Percentiles rank a stretch among this genome's conserved stretches.
Evolutionary conservation across 495 filamentous ascomycete species (phyloP).

Genomic region (Sabuloglossum arenarium): DNA sequence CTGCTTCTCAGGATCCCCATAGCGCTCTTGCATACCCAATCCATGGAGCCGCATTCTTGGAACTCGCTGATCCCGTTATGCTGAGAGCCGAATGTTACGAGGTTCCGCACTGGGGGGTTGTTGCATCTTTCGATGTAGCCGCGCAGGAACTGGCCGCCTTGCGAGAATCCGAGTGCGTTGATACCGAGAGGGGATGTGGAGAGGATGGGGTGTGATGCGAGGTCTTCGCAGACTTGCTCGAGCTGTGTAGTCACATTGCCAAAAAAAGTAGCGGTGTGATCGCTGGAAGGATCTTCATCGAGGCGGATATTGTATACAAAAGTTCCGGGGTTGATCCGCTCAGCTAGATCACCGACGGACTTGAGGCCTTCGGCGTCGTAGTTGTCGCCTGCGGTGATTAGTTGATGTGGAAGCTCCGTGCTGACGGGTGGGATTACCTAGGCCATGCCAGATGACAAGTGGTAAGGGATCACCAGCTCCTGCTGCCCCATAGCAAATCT

Average conservation of each 20-base stretch:
- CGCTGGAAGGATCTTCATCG: constrained; percentile 36
- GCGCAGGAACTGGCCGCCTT: constrained; percentile 89
- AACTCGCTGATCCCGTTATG: constrained; percentile 88
- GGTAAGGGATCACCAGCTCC: constrained; percentile 34
- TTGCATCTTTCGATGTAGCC: constrained; percentile 89
- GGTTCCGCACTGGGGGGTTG: constrained; percentile 50
- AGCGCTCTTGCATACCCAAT: constrained; percentile 64
- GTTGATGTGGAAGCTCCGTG: neutral
- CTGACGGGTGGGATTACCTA: constrained; percentile 20
- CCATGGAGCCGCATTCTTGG: constrained; percentile 34
- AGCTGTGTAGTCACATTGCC: constrained; percentile 77
- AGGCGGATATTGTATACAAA: constrained; percentile 67
- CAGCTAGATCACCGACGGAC: constrained; percentile 41
- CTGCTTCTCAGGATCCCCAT: constrained; percentile 49
- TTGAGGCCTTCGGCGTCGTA: constrained; percentile 57
- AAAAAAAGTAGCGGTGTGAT: constrained; percentile 71
- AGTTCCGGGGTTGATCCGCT: constrained; percentile 58
- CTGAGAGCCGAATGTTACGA: constrained; percentile 83
- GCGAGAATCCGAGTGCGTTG: constrained; percentile 77
- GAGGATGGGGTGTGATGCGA: constrained; percentile 57
- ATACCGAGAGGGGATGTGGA: constrained; percentile 50
- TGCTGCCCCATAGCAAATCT: neutral
- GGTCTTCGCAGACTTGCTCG: constrained; percentile 54
- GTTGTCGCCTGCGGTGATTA: constrained; percentile 33
- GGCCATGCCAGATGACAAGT: constrained; percentile 85